Base-by-base conservation (phyloP, 176 grass and related monocot genomes). In the Puya raimondii region DNA sequence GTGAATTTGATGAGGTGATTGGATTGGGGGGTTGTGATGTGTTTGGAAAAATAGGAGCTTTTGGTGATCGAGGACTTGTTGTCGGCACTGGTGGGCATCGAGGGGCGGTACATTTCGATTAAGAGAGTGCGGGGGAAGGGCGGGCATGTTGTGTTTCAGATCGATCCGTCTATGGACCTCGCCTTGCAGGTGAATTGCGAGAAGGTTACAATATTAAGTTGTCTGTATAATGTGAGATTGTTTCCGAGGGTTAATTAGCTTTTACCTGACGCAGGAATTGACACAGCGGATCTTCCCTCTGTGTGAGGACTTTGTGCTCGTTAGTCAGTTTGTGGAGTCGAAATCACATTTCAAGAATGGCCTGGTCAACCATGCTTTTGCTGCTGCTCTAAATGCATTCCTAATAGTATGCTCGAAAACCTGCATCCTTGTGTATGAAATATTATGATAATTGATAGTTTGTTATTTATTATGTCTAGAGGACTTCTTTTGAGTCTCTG, bases 1-100 rank as follows among this genome's bases (percentile, higher is more conserved):
- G 2, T 15, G 48, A 47, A 67, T 9, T 4, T 2, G 68, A 52
- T 56, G 56, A 51, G 57, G 33, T 42, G 33, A 3, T 48, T 48
- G 64, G 53, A 21, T 65, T 71, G 16, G 73, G 73, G 67, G 0
- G 11, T 70, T 54, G 57, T 12, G 64, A 4, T 15, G 72, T 12
- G 82, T 59, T 67, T 67, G 75, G 25, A 61, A 77, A 81, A 64
- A 17, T 80, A 99, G 94, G 94, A 99, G 72, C 89, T 91, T 79
- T 81, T 99, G 78, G 85, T 93, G 61, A 93, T 99, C 26, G 94
- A 99, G 70, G 94, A 99, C 86, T 85, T 99, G 74, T 82, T 99
- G 17, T 93, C 86, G 49, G 87, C 87, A 48, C 83, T 99, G 23
- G 87, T 99, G 72, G 89, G 94, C 67, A 90, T 97, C 56, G 89